These are phyloP conservation scores for Asclepias syriaca DNA, from an alignment of 257 asterid genomes.

Conservation along the genomic window DNA sequence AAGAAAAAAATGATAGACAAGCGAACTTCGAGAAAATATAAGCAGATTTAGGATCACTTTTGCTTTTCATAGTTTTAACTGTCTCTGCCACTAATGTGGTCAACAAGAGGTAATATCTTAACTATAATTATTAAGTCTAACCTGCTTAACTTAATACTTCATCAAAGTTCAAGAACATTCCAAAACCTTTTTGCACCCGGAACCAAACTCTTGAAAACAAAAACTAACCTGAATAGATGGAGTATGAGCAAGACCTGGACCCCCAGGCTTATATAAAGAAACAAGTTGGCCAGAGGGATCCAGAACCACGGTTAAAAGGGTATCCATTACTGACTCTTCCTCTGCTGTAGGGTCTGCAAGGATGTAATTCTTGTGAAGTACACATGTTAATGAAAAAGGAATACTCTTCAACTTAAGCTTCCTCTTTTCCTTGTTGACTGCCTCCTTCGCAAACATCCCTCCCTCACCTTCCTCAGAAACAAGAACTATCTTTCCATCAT, in stretches of 20 bases:
- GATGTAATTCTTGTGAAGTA: conserved; percentile 83
- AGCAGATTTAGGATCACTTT: neutral
- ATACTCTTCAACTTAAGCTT: conserved; percentile 50
- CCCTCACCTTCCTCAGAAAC: conserved; percentile 45
- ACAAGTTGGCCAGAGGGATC: conserved; percentile 72
- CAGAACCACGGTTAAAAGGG: conserved; percentile 64
- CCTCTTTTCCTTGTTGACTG: conserved; percentile 70
- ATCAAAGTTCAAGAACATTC: neutral
- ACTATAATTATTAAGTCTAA: neutral
- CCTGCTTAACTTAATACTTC: neutral
- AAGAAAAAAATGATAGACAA: neutral
- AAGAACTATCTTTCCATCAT: conserved; percentile 78
- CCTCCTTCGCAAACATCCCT: conserved; percentile 49
- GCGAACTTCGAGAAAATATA: neutral
- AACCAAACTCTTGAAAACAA: neutral
- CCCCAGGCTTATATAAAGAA: conserved; percentile 87
- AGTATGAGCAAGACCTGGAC: conserved; percentile 64
- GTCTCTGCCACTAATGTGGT: neutral
- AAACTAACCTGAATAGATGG: conserved; percentile 66
- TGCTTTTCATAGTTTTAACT: neutral
- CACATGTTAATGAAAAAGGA: conserved; percentile 75
- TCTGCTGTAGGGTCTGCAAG: conserved; percentile 93
- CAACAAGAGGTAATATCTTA: neutral
- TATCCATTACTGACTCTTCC: conserved; percentile 95
- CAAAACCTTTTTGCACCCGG: neutral